Percentiles rank a stretch among this genome's conserved stretches.
Evolutionary conservation across 2,329 filamentous ascomycete species (phyloP).

Genomic region (Venturia nashicola): DNA sequence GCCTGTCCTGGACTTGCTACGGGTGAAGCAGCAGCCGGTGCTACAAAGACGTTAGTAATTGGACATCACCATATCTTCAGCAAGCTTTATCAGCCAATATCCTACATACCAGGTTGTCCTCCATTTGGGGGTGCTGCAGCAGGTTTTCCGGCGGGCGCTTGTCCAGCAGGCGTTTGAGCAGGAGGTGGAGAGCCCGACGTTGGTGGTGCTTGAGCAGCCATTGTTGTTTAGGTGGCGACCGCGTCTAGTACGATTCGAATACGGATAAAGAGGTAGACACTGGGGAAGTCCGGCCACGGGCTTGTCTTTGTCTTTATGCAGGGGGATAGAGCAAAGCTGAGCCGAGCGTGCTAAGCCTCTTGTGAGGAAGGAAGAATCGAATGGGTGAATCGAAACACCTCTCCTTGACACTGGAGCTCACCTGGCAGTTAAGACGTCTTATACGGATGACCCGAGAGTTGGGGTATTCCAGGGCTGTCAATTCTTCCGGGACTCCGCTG

Average conservation of each 20-base stretch:
- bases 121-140: not conserved
- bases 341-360: not conserved
- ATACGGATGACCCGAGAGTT: not conserved
- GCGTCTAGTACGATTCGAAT: not conserved
- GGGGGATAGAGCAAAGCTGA: not conserved
- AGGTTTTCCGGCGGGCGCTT: not conserved
- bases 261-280: not conserved
- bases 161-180: not conserved
- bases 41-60: not conserved
- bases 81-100: not conserved
- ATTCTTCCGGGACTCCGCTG: not conserved
- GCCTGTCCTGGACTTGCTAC: not conserved
- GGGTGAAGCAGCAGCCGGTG: not conserved
- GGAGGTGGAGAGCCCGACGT: not conserved
- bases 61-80: no score
- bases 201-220: conserved; percentile 1
- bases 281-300: not conserved
- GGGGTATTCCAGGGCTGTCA: not conserved
- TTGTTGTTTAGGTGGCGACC: not conserved
- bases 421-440: not conserved
- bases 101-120: not conserved
- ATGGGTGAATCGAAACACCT: not conserved
- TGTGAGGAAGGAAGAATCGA: not conserved
- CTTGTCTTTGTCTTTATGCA: conserved; percentile 1
- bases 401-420: not conserved